Evolutionary conservation across 176 grass and related monocot genomes (phyloP).

Genomic region (Aegilops umbellulata): DNA sequence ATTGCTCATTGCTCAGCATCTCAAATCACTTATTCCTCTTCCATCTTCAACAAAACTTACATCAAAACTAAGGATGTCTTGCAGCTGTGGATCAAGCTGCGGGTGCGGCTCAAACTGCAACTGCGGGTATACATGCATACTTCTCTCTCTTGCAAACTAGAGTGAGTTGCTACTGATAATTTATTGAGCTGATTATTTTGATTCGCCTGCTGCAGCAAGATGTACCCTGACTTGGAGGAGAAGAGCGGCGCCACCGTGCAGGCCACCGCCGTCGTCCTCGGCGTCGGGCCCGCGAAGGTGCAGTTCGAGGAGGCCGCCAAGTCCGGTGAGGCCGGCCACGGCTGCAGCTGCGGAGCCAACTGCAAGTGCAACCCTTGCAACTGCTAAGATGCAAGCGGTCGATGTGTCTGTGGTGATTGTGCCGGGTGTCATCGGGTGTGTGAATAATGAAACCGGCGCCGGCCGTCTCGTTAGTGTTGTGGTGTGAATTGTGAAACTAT

Average conservation of each 20-base stretch:
- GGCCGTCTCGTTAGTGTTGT: not conserved
- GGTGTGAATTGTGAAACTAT: not conserved
- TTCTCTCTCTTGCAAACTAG: too few relatives aligned
- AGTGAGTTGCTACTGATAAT: not conserved
- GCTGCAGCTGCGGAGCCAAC: constrained; percentile 38
- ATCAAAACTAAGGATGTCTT: constrained; percentile 26
- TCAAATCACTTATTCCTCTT: too few relatives aligned
- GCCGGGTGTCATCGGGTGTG: not conserved
- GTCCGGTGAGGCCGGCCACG: constrained; percentile 24
- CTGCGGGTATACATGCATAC: constrained; percentile 18
- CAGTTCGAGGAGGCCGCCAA: constrained; percentile 27
- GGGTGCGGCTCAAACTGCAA: constrained; percentile 35
- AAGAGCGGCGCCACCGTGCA: constrained; percentile 22
- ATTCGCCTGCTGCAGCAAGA: constrained; percentile 37
- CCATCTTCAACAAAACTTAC: not conserved
- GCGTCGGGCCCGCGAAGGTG: constrained; percentile 21
- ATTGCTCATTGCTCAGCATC: constrained; percentile 5
- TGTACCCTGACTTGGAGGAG: constrained; percentile 46
- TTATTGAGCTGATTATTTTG: not conserved
- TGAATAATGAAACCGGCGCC: not conserved
- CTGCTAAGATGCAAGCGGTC: constrained; percentile 16
- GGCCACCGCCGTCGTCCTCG: constrained; percentile 22
- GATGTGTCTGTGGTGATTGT: not conserved
- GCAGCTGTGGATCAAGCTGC: constrained; percentile 43
- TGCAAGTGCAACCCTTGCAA: constrained; percentile 52